Conservation (phyloP, 2,329 filamentous ascomycete genomes). For the Chalaropsis ovoidea region DNA sequence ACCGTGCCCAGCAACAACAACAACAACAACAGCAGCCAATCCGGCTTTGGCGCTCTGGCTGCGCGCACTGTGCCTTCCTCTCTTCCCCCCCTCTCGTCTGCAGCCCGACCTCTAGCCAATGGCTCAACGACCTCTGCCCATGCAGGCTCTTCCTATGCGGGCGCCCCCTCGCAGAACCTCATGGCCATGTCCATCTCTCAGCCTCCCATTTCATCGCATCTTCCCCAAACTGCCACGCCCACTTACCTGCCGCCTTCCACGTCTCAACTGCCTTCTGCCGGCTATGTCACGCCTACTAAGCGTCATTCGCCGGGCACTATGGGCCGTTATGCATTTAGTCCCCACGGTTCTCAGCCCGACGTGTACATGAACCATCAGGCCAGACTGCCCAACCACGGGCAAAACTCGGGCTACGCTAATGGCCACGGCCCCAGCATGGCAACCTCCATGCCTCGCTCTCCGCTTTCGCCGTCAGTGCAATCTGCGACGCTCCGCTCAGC, state of each 20-base stretch:
- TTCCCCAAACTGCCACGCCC: constrained; percentile 5
- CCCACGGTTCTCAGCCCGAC: background rate
- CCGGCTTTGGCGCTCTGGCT: background rate
- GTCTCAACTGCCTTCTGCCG: constrained; percentile 24
- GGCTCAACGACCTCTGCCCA: background rate
- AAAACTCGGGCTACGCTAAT: background rate
- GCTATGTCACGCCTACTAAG: constrained; percentile 44
- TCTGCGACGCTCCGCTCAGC: constrained; percentile 7
- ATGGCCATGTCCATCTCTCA: constrained; percentile 6
- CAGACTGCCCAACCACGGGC: background rate
- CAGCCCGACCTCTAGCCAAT: background rate
- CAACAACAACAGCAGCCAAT: background rate
- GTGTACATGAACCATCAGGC: constrained; percentile 5
- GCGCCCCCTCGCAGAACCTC: background rate
- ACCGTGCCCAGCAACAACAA: background rate
- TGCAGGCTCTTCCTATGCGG: background rate
- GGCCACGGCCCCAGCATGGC: background rate
- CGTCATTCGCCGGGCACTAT: constrained; percentile 43
- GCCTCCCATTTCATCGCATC: constrained; percentile 10
- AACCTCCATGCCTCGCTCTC: constrained; percentile 46
- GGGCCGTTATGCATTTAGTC: constrained; percentile 33
- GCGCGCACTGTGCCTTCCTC: constrained; percentile 3
- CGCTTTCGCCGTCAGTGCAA: constrained; percentile 31
- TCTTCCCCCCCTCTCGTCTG: background rate
- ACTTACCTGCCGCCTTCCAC: constrained; percentile 19